These are phyloP conservation scores for Phytophthora sansomeana DNA, from an alignment of 352 stramenopile genomes.

Conservation along the genomic window DNA sequence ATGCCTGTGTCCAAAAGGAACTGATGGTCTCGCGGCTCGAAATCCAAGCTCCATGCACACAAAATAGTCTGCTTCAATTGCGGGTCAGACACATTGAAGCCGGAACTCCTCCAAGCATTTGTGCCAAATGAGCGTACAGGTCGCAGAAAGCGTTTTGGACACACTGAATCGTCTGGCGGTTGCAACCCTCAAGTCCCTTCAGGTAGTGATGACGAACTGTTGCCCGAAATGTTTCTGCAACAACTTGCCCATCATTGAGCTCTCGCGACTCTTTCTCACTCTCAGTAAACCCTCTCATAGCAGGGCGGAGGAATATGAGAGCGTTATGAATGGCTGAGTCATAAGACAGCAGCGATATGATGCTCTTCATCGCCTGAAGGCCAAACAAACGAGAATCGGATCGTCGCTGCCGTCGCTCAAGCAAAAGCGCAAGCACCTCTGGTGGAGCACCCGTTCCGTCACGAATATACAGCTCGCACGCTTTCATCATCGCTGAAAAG, in stretches of 20 bases:
- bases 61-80: slow-evolving; percentile 84
- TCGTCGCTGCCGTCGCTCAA: slow-evolving; percentile 78
- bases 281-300: slow-evolving; percentile 86
- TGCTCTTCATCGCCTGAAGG: slow-evolving; percentile 82
- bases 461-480: slow-evolving; percentile 89
- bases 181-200: slow-evolving; percentile 88
- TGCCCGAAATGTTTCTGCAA: slow-evolving; percentile 85
- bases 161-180: slow-evolving; percentile 57
- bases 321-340: slow-evolving; percentile 80
- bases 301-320: slow-evolving; percentile 85
- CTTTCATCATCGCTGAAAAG: slow-evolving; percentile 85
- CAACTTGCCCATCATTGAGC: slow-evolving; percentile 75
- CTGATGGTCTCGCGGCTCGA: slow-evolving; percentile 82
- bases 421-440: slow-evolving; percentile 71
- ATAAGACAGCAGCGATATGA: slow-evolving; percentile 77
- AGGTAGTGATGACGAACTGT: slow-evolving; percentile 89
- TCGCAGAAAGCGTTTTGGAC: slow-evolving; percentile 79
- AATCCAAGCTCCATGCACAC: slow-evolving; percentile 86
- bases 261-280: slow-evolving; percentile 86
- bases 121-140: slow-evolving; percentile 75
- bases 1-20: slow-evolving; percentile 85
- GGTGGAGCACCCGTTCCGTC: slow-evolving; percentile 83
- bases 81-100: slow-evolving; percentile 47
- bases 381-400: slow-evolving; percentile 83
- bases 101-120: slow-evolving; percentile 51